Evolutionary conservation across 2,329 filamentous ascomycete species (phyloP), one percentile per base, ranked within the genome.

Genomic region (Trichothecium roseum): DNA sequence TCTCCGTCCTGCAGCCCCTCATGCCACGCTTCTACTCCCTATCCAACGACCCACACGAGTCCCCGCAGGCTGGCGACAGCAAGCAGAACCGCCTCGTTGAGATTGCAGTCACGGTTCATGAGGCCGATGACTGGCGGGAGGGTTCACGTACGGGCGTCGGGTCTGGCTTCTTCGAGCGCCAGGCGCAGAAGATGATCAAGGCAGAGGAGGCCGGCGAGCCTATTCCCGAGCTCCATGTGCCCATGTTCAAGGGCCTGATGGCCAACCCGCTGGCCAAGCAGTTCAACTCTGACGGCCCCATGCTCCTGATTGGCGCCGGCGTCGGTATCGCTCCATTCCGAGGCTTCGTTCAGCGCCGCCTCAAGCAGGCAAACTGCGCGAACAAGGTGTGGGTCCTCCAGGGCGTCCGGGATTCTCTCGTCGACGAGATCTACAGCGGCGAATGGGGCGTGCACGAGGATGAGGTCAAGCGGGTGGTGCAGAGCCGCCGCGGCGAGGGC

Each of bases 21-120:
- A 96, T 96, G 89, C 91, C 91, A 3, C 84, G 91, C 40, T 98
- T 98, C 67, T 98, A 98, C 65, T 96, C 89, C 4, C 77, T 98
- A 12, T 95, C 88, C 36, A 95, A 94, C 56, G 91, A 98, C 51
- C 91, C 91, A 0, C 84, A 91, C 44, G 78, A 93, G 46, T 72
- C 70, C 7, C 83, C 74, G 41, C 72, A 74, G 42, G 72, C 78
- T 16, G 73, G 77, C 42, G 81, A 82, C 43, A 73, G 76, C 28
- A 74, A 81, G 43, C 72, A 74, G 45, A 82, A 84, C 44, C 83
- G 88, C 20, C 64, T 96, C 40, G 80, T 98, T 49, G 91, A 96
- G 63, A 84, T 96, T 51, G 91, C 91, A n/a, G 91, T 98, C 38
- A 93, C 88, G 7, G 79, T 98, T 40, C 91, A 96, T 56, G 86